These are phyloP conservation scores for Microcyclosporella mali DNA, from an alignment of 2,329 filamentous ascomycete genomes.

Conservation along the genomic window DNA sequence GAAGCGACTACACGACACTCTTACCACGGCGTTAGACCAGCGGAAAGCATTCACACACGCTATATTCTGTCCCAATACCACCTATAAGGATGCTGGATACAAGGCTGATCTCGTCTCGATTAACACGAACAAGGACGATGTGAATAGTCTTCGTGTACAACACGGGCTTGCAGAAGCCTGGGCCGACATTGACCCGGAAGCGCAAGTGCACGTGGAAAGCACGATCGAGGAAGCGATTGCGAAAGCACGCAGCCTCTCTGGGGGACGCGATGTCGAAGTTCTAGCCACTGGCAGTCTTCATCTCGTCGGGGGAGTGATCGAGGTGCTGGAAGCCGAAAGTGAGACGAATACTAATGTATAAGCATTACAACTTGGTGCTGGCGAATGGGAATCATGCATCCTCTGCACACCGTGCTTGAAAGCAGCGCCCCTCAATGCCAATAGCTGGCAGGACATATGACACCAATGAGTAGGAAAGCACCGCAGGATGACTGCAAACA, in stretches of 20 bases:
- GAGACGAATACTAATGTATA: constrained; percentile 10
- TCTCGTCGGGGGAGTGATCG: constrained; percentile 71
- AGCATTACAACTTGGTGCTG: no score
- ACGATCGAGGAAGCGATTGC: constrained; percentile 67
- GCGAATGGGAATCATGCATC: no score
- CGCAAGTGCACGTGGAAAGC: constrained; percentile 51
- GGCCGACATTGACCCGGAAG: constrained; percentile 47
- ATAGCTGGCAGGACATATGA: no score
- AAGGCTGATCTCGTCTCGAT: constrained; percentile 58
- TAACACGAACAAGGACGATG: constrained; percentile 54
- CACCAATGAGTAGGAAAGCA: no score
- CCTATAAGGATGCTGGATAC: constrained; percentile 56
- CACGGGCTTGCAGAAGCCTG: constrained; percentile 58
- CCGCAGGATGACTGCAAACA: no score
- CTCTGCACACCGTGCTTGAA: no score
- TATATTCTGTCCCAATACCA: constrained; percentile 75
- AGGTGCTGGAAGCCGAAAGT: constrained; percentile 54
- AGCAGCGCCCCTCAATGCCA: no score
- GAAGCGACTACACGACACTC: constrained; percentile 53
- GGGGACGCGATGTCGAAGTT: constrained; percentile 49
- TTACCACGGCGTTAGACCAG: constrained; percentile 39
- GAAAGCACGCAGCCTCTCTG: constrained; percentile 42
- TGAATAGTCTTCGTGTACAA: constrained; percentile 60
- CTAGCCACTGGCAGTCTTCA: constrained; percentile 80
- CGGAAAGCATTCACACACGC: constrained; percentile 59